Evolutionary conservation across 805 yeast genomes (phyloP), one percentile per base, ranked within the genome.

Genomic region (Candida incommunis): DNA sequence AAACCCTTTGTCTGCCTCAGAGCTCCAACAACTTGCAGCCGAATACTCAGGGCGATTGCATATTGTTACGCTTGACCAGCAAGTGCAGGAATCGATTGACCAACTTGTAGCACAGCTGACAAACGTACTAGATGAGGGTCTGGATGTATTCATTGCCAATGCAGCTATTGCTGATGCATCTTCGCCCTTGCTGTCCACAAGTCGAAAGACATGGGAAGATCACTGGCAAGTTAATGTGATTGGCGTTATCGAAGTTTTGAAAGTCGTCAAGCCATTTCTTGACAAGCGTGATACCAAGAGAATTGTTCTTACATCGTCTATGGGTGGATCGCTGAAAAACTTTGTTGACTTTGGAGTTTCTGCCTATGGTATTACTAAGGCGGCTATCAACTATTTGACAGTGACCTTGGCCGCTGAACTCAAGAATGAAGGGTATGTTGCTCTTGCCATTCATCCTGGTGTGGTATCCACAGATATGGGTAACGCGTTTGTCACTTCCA

Each of bases 401-500:
- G 55, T 49, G 35, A 55, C 57, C 20, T 29, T 66, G 31, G 49
- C 60, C 34, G 15, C 21, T 25, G 68, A 66, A 43, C 43, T 57
- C 26, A 47, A 45, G 13, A 31, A 41, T 1, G 56, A 60, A 29
- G 61, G 55, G 1, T 62, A 57, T 46, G 58, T 53, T 9, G 55
- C 61, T 35, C 49, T 64, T 21, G 50, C 66, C 11, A 13, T 66
- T 13, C 66, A 65, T 43, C 74, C 74, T 0, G 72, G 72, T 31
- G 27, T 57, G 9, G 70, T 68, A 13, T n/a, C 44, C n/a, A 63
- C 66, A 27, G 70, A 67, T 42, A 58, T 61, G 62, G 61, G 57
- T 3, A 44, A 25, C 2, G 35, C 21, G 37, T 9, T 31, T 18
- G 37, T 13, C 13, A 13, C 7, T 7, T 7, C 13, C 13, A 25